These are phyloP conservation scores for Sonneratia alba DNA, from an alignment of 345 rosid species.

Conservation along the genomic window DNA sequence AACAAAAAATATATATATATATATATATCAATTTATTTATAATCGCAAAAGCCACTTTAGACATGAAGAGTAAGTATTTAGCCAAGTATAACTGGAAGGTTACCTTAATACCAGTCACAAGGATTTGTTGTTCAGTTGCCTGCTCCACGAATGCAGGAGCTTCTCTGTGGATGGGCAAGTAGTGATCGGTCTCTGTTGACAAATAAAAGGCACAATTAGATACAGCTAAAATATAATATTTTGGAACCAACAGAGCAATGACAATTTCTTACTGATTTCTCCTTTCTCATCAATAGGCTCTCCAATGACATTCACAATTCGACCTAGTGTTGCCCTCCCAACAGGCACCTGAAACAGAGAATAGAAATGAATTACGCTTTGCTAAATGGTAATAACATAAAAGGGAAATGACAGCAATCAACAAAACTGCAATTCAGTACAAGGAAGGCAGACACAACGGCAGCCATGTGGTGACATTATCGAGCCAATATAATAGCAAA, in stretches of 20 bases:
- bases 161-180: conserved; percentile 88
- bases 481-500: too few relatives aligned
- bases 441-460: too few relatives aligned
- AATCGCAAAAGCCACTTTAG: neutral
- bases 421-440: too few relatives aligned
- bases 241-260: neutral
- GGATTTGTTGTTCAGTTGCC: conserved; percentile 89
- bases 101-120: conserved; percentile 97
- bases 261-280: conserved; percentile 52
- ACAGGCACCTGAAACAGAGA: conserved; percentile 60
- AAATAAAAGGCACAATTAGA: neutral
- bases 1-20: neutral
- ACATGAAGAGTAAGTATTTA: neutral
- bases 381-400: too few relatives aligned
- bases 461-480: too few relatives aligned
- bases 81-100: neutral
- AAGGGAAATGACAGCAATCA: neutral
- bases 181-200: conserved; percentile 70
- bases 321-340: conserved; percentile 96
- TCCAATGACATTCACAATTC: conserved; percentile 94
- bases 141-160: conserved; percentile 92
- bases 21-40: neutral
- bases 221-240: too few relatives aligned
- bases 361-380: too few relatives aligned
- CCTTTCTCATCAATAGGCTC: conserved; percentile 91